Evolutionary conservation across 2,329 filamentous ascomycete genomes (phyloP), one percentile per base, ranked within the genome.

Genomic region (Metarhizium robertsii): DNA sequence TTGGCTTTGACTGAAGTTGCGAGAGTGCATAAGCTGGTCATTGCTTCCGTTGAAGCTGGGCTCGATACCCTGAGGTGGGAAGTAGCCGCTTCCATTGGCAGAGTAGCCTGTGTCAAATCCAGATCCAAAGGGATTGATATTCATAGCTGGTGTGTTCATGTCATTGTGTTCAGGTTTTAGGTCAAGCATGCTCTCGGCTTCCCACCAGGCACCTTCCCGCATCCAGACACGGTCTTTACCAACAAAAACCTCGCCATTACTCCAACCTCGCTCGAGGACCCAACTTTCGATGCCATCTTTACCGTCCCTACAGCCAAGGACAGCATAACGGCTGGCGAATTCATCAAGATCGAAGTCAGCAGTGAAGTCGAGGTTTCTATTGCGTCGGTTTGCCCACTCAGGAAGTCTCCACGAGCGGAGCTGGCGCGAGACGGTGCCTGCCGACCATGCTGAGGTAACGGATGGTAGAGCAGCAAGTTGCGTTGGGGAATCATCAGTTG

Each of bases 311-410:
- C 94, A 99, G 14, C 94, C 94, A 0, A 99, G 79, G 6, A 83
- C 77, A 5, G 84, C 78, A 67, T 96, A 99, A 48, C 94, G 85
- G 62, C 86, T 84, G 20, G 85, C 81, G 64, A 99, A 97, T 68
- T 99, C 94, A 16, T 96, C 90, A 5, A 92, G 76, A 64, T 99
- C 94, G 62, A 97, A 99, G 66, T 99, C 94, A 1, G 92, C 90
- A 0, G 94, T 99, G 70, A 95, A 99, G 67, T 99, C 94, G 2
- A 97, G 83, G 64, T 87, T 85, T 68, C 90, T 90, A 69, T 92
- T 95, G 52, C 94, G 84, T 55, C 92, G 85, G 67, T 97, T 99
- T 1, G 92, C 90, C 94, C 94, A 99, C 69, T 99, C 94, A 0
- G 94, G 88, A 16, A 99, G 77, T 64, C 94, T 84, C 92, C 94